Evolutionary conservation across 2,329 filamentous ascomycete genomes (phyloP).

Genomic region (Trichophyton schoenleinii): DNA sequence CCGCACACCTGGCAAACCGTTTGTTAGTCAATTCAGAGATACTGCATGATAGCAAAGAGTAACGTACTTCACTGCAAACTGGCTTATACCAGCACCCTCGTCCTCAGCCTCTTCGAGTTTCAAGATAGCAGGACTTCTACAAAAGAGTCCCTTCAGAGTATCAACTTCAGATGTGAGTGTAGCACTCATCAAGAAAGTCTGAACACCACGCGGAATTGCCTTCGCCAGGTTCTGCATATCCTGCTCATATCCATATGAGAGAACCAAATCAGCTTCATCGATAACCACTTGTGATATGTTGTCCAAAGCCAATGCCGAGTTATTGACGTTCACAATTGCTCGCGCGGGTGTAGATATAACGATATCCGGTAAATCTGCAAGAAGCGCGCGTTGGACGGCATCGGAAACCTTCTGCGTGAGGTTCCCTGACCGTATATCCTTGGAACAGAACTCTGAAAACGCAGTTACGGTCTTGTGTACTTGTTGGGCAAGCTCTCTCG

Average conservation of each 20-base stretch:
- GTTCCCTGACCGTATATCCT: constrained; percentile 71
- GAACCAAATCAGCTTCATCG: constrained; percentile 85
- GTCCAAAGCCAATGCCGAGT: constrained; percentile 55
- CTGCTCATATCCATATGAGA: constrained; percentile 88
- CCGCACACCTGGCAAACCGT: constrained; percentile 51
- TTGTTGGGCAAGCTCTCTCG: constrained; percentile 85
- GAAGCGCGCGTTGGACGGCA: constrained; percentile 71
- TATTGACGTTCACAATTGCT: constrained; percentile 65
- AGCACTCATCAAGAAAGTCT: constrained; percentile 87
- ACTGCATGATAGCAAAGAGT: not conserved
- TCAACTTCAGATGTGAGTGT: constrained; percentile 83
- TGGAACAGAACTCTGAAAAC: constrained; percentile 70
- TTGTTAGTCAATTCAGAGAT: constrained; percentile 12
- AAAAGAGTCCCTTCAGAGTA: constrained; percentile 72
- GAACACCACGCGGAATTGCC: constrained; percentile 68
- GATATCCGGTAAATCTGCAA: constrained; percentile 76
- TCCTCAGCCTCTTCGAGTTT: constrained; percentile 74
- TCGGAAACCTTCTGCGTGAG: constrained; percentile 83
- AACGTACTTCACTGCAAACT: constrained; percentile 68
- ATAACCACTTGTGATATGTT: constrained; percentile 68
- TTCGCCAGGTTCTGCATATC: constrained; percentile 71
- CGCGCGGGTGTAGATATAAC: constrained; percentile 84
- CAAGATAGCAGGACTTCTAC: constrained; percentile 63
- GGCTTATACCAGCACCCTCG: constrained; percentile 62
- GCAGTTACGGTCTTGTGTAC: constrained; percentile 66